These are phyloP conservation scores for Pyricularia sp. DNA, from an alignment of 2,329 filamentous ascomycete genomes.

Conservation along the genomic window DNA sequence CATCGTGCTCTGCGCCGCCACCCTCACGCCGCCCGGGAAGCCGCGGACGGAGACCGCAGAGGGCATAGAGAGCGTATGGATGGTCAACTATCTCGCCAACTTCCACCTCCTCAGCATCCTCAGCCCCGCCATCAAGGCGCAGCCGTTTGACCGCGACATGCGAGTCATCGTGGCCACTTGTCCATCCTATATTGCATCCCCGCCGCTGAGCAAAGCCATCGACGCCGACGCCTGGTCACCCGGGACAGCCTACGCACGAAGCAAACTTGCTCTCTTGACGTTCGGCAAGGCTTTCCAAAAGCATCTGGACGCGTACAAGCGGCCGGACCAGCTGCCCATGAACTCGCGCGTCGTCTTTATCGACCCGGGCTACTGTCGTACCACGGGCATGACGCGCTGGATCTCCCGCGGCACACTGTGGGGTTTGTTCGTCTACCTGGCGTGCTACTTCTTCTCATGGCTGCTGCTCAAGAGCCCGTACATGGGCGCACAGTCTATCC, in stretches of 20 bases:
- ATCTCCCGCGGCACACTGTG: constrained; percentile 74
- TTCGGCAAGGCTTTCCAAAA: constrained; percentile 91
- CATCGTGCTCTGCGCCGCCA: constrained; percentile 79
- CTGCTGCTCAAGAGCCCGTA: constrained; percentile 75
- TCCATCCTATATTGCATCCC: constrained; percentile 74
- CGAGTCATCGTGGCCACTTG: constrained; percentile 81
- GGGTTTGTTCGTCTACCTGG: constrained; percentile 67
- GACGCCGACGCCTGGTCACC: constrained; percentile 43
- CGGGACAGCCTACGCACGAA: constrained; percentile 50
- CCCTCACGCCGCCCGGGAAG: constrained; percentile 60
- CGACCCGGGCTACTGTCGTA: constrained; percentile 78
- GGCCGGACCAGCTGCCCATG: constrained; percentile 74
- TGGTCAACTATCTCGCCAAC: constrained; percentile 90
- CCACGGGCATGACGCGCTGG: constrained; percentile 81
- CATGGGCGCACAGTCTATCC: constrained; percentile 77
- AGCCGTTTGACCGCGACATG: constrained; percentile 90
- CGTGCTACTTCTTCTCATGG: constrained; percentile 77
- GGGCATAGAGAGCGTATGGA: constrained; percentile 83
- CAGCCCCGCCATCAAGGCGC: constrained; percentile 79
- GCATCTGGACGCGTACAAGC: constrained; percentile 73
- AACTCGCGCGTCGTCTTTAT: constrained; percentile 78
- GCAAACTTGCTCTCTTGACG: constrained; percentile 73
- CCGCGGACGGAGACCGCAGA: constrained; percentile 56
- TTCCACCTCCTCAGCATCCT: constrained; percentile 91
- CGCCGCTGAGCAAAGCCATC: constrained; percentile 48